These are phyloP conservation scores for Arthrobotrys megalospora DNA, from an alignment of 2,329 filamentous ascomycete genomes.

Conservation along the genomic window DNA sequence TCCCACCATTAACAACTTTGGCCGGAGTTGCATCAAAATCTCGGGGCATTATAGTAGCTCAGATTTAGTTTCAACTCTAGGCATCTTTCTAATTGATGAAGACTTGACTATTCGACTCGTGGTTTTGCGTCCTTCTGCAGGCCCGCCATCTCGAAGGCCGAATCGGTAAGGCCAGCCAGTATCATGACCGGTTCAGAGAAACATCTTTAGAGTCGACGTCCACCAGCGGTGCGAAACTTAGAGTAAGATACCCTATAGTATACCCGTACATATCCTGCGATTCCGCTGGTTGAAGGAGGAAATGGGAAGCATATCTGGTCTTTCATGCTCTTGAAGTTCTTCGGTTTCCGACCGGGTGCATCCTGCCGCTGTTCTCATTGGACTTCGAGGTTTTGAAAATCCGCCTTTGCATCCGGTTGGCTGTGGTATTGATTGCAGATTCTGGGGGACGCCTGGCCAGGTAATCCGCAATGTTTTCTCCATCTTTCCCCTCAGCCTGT, in stretches of 20 bases:
- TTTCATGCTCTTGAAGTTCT: too few relatives aligned
- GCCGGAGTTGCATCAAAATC: background rate
- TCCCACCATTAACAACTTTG: slow-evolving; percentile 8
- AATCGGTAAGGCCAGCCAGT: background rate
- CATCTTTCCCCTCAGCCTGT: background rate
- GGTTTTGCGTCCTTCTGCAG: background rate
- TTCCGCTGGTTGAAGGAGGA: too few relatives aligned
- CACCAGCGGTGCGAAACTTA: too few relatives aligned
- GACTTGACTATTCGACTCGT: background rate
- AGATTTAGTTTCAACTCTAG: background rate
- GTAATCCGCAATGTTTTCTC: slow-evolving; percentile 11
- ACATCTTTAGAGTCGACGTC: too few relatives aligned
- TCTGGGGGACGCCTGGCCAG: slow-evolving; percentile 22
- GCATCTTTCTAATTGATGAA: background rate
- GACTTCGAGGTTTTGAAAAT: slow-evolving; percentile 9
- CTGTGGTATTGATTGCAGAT: slow-evolving; percentile 7
- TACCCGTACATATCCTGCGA: too few relatives aligned
- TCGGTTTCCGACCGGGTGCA: background rate
- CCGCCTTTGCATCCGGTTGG: slow-evolving; percentile 44
- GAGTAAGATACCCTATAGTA: too few relatives aligned
- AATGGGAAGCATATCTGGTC: too few relatives aligned
- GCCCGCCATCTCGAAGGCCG: background rate
- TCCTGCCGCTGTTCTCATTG: background rate
- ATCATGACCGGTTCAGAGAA: too few relatives aligned
- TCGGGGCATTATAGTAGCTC: background rate